Evolutionary conservation across 2,329 filamentous ascomycete genomes (phyloP).

Genomic region (Sporothrix curviconia): DNA sequence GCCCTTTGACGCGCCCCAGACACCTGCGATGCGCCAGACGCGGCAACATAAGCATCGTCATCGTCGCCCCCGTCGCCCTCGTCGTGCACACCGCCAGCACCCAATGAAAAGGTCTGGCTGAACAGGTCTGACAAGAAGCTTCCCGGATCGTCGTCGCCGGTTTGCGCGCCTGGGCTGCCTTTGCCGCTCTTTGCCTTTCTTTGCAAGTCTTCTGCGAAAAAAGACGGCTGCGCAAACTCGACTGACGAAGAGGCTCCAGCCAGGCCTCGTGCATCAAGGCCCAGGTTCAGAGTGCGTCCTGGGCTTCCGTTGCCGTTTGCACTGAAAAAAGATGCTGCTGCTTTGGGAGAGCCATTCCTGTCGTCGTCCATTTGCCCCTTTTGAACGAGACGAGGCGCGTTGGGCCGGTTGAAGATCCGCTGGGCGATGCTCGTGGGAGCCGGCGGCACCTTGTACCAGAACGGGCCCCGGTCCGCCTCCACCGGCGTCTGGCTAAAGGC

Average conservation of each 20-base stretch:
- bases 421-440: conserved; percentile 62
- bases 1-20: too few species aligned
- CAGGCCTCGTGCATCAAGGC: neutral
- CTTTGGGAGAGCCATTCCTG: conserved; percentile 1
- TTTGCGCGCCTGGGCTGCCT: neutral
- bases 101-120: conserved; percentile 37
- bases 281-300: neutral
- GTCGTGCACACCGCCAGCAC: conserved; percentile 21
- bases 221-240: conserved; percentile 44
- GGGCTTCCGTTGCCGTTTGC: neutral
- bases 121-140: conserved; percentile 40
- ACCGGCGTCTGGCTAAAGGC: conserved; percentile 42
- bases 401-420: conserved; percentile 54
- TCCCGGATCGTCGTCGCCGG: conserved; percentile 33
- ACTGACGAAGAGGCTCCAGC: conserved; percentile 4
- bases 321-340: neutral
- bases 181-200: neutral
- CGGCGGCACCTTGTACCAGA: conserved; percentile 64
- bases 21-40: too few species aligned
- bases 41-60: too few species aligned
- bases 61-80: neutral
- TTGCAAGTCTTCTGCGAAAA: conserved; percentile 43
- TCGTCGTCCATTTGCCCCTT: conserved; percentile 30
- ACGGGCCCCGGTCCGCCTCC: conserved; percentile 44
- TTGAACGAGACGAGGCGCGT: conserved; percentile 40